These are phyloP conservation scores for Lentinus polychrous DNA, from an alignment of 1,284 basidiomycete species.

Conservation along the genomic window DNA sequence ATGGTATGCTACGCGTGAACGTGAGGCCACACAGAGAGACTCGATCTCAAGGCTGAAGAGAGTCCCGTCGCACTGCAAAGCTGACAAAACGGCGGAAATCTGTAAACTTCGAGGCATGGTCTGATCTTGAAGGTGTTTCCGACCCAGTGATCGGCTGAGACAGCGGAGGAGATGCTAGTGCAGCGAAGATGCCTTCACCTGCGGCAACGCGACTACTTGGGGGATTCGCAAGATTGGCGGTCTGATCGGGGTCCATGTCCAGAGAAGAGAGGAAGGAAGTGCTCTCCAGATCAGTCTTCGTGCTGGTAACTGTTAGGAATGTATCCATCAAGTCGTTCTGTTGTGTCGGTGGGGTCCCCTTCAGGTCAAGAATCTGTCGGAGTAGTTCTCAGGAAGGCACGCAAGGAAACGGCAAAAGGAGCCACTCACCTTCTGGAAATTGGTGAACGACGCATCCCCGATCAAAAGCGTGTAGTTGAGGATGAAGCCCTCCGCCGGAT, in stretches of 20 bases:
- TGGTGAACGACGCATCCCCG: slow-evolving; percentile 87
- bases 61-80: slow-evolving; percentile 74
- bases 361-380: slow-evolving; percentile 86
- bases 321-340: slow-evolving; percentile 88
- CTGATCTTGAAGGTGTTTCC: slow-evolving; percentile 32
- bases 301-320: slow-evolving; percentile 87
- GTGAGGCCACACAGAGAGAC: too few relatives aligned
- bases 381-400: background rate
- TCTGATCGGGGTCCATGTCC: slow-evolving; percentile 82
- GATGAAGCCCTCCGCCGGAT: slow-evolving; percentile 90
- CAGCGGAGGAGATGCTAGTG: slow-evolving; percentile 50
- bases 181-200: slow-evolving; percentile 45
- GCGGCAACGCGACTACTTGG: slow-evolving; percentile 37
- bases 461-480: slow-evolving; percentile 90
- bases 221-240: slow-evolving; percentile 43
- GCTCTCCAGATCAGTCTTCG: slow-evolving; percentile 77
- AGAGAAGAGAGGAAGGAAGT: slow-evolving; percentile 87
- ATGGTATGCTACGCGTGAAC: too few relatives aligned
- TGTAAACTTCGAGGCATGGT: slow-evolving; percentile 56
- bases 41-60: slow-evolving; percentile 33
- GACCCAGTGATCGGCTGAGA: slow-evolving; percentile 49
- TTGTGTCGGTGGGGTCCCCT: slow-evolving; percentile 81
- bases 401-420: background rate
- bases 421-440: slow-evolving; percentile 89
- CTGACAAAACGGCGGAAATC: slow-evolving; percentile 81